Base-by-base conservation (phyloP, 371 early-diverging fungal species). In the Syncephalastrum sp. region DNA sequence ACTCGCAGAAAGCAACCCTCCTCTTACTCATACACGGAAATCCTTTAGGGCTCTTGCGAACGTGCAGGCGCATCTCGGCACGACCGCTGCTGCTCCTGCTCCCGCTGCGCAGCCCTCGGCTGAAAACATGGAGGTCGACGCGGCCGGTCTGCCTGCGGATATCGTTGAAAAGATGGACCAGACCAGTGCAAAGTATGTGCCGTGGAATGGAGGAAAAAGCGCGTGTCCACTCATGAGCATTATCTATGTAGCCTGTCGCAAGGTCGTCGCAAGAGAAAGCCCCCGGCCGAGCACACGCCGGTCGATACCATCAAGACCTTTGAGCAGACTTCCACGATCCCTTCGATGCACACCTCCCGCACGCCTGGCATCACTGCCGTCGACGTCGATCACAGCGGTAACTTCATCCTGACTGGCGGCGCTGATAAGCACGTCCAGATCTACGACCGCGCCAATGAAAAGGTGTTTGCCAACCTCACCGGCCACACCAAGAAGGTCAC, bases 251-350 rank as follows among this genome's bases (percentile, higher is more conserved):
- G 80, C 5, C 73, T 95, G 56, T 87, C 88, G 52, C 82, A 87
- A 64, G 70, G 69, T 2, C 91, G 96, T 51, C 85, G 87, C 60
- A 93, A 93, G 85, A 87, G 94, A 77, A 95, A 94, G 75, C 74
- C 85, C 47, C 90, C 92, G 38, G 74, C 84, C n/a, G 85, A 77
- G 5, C 80, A 90, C 50, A 81, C 87, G 3, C 72, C 90, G 3
- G 71, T 75, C 4, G 95, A 93, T 6, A 67, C 85, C 19, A 69
- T 95, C 49, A 75, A 79, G 60, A 71, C 80, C 0, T 91, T 83
- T 56, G 69, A 60, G 10, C 74, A 86, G 56, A 64, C 77, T 16
- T 59, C 70, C 12, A 70, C 70, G 13, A 70, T 91, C 49, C 77
- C 86, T 44, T 84, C 89, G 12, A 79, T 93, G 51, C 91, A 94